Conservation (phyloP, 2,329 filamentous ascomycete species). For the Paraconiothyrium sp. region DNA sequence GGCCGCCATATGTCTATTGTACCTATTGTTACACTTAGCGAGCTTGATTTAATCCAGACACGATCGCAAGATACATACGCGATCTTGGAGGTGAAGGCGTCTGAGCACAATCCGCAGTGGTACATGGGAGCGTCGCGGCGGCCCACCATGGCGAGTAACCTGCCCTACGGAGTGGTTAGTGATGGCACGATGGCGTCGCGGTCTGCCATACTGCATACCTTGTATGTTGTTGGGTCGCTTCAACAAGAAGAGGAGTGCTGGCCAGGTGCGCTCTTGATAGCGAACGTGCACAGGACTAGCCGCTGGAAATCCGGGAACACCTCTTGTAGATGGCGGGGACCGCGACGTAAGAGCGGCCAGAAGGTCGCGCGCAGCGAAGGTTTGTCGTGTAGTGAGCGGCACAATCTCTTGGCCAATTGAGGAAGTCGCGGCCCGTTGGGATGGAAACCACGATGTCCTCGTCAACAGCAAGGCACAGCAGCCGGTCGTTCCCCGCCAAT, state of each 20-base stretch:
- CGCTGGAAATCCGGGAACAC: not conserved
- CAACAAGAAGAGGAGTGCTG: not conserved
- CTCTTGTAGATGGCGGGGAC: not conserved
- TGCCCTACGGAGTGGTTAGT: not conserved
- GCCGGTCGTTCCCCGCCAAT: not conserved
- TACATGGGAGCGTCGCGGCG: not conserved
- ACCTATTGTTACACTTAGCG: not conserved
- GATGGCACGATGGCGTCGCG: not conserved
- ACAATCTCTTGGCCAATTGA: not conserved
- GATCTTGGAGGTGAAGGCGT: not conserved
- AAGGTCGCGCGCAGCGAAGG: not conserved
- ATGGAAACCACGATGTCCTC: not conserved
- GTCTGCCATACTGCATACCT: not conserved
- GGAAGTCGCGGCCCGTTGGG: not conserved
- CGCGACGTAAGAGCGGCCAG: not conserved
- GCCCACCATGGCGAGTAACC: constrained; percentile 4
- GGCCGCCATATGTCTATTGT: constrained; percentile 23
- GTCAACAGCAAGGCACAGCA: not conserved
- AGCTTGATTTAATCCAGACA: not conserved
- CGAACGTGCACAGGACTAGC: not conserved
- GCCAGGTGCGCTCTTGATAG: not conserved
- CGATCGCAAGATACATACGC: not conserved
- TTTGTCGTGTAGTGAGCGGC: not conserved
- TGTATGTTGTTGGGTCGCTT: not conserved
- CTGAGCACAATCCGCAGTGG: constrained; percentile 5